These are phyloP conservation scores for Backusella tuberculispora DNA, from an alignment of 192 early-diverging fungal species.

Conservation along the genomic window DNA sequence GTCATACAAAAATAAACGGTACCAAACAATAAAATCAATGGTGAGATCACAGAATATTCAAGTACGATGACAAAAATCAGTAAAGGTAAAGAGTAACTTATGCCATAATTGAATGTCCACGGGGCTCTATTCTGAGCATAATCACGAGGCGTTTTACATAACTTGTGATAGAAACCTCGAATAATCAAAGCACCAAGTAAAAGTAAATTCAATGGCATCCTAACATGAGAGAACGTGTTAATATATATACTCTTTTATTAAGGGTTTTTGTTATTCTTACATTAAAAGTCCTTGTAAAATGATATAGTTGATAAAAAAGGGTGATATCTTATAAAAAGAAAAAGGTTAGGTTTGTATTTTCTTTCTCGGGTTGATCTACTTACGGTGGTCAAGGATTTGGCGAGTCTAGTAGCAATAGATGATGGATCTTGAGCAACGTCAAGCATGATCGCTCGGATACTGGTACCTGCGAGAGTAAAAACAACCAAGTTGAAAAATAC, in stretches of 20 bases:
- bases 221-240: not conserved
- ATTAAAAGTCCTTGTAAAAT: slow-evolving; percentile 70
- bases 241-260: not conserved
- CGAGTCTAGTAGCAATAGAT: slow-evolving; percentile 59
- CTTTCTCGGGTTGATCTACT: not conserved
- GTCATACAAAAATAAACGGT: slow-evolving; percentile 66
- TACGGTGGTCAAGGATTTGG: slow-evolving; percentile 61
- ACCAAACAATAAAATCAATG: slow-evolving; percentile 72
- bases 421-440: slow-evolving; percentile 64
- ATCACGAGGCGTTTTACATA: slow-evolving; percentile 76
- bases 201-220: slow-evolving; percentile 66
- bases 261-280: slow-evolving; percentile 18
- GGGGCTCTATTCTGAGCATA: slow-evolving; percentile 72
- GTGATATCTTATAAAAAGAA: slow-evolving; percentile 55
- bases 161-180: slow-evolving; percentile 53
- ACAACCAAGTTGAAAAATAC: slow-evolving; percentile 75
- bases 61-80: slow-evolving; percentile 73
- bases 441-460: slow-evolving; percentile 56
- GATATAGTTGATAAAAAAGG: slow-evolving; percentile 79
- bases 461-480: slow-evolving; percentile 68
- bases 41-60: slow-evolving; percentile 75
- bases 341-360: not conserved
- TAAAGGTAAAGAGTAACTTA: slow-evolving; percentile 64
- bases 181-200: slow-evolving; percentile 61
- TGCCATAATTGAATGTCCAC: slow-evolving; percentile 66